Evolutionary conservation across 805 yeast genomes (phyloP).

Genomic region (Candida anglica): DNA sequence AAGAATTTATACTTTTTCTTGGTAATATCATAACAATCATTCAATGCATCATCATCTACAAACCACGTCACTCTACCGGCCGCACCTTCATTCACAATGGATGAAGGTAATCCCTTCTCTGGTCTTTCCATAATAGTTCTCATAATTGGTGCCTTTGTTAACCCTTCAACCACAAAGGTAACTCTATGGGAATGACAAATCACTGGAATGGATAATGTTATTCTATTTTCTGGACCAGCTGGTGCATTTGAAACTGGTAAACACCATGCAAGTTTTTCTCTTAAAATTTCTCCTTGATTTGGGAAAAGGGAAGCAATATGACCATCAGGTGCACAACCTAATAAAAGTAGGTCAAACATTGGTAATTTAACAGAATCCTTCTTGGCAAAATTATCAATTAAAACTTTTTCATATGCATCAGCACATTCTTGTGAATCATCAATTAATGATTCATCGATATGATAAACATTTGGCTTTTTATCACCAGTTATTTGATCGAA

Average conservation of each 20-base stretch:
- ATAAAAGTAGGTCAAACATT: conserved; percentile 81
- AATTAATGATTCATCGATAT: conserved; percentile 73
- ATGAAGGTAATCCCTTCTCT: conserved; percentile 91
- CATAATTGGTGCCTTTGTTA: conserved; percentile 89
- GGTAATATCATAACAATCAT: conserved; percentile 67
- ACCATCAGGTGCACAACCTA: conserved; percentile 99
- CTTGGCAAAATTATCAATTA: conserved; percentile 88
- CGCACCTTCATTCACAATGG: conserved; percentile 92
- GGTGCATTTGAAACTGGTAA: conserved; percentile 92
- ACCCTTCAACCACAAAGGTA: conserved; percentile 94
- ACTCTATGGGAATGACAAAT: conserved; percentile 91
- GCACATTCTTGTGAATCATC: conserved; percentile 90
- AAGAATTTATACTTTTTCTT: conserved; percentile 67
- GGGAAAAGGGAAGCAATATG: conserved; percentile 97
- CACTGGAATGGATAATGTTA: conserved; percentile 89
- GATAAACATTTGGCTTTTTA: conserved; percentile 68
- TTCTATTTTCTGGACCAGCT: conserved; percentile 77
- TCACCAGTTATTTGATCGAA: conserved; percentile 63
- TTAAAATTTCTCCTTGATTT: conserved; percentile 72
- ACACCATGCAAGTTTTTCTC: conserved; percentile 94
- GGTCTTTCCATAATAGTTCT: conserved; percentile 94
- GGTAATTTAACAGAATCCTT: conserved; percentile 96
- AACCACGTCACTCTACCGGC: conserved; percentile 97
- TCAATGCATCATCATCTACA: conserved; percentile 89
- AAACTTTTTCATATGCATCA: conserved; percentile 81